Percentiles rank a stretch among this genome's conserved stretches.
Conservation (phyloP, 2,329 filamentous ascomycete genomes). For the Thielaviopsis euricoi region DNA sequence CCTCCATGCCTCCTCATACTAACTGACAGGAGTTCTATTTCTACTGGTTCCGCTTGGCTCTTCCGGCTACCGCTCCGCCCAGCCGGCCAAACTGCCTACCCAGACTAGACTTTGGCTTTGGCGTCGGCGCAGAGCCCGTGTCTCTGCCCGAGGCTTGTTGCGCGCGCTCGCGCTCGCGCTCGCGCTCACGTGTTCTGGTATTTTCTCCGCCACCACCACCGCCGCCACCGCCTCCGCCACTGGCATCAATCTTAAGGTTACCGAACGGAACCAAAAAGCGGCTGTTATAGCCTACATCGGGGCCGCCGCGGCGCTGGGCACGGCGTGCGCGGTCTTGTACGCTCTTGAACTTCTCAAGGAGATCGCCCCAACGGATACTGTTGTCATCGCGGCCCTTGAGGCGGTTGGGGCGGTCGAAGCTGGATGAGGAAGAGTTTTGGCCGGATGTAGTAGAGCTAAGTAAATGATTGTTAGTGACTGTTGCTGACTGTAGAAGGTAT, state of each 20-base stretch:
- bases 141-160: constrained; percentile 35
- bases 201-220: neutral
- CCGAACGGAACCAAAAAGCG: constrained; percentile 23
- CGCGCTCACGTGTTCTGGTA: constrained; percentile 22
- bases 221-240: constrained; percentile 2
- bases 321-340: constrained; percentile 78
- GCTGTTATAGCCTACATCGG: constrained; percentile 29
- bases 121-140: constrained; percentile 23
- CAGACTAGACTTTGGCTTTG: constrained; percentile 43
- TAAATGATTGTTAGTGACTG: neutral
- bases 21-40: neutral
- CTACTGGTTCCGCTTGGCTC: constrained; percentile 32
- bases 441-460: constrained; percentile 25
- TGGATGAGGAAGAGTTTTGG: constrained; percentile 41
- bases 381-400: constrained; percentile 70
- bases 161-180: constrained; percentile 27
- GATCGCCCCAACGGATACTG: constrained; percentile 76
- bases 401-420: constrained; percentile 57
- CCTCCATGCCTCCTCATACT: neutral
- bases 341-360: constrained; percentile 84
- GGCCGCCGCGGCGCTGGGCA: constrained; percentile 40
- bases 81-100: constrained; percentile 54
- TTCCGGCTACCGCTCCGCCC: constrained; percentile 53
- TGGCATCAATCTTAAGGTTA: constrained; percentile 27
- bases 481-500: neutral